phyloP scores from a whole-genome alignment of 108 stramenopile species.

The Schizochytrium sp. region DNA sequence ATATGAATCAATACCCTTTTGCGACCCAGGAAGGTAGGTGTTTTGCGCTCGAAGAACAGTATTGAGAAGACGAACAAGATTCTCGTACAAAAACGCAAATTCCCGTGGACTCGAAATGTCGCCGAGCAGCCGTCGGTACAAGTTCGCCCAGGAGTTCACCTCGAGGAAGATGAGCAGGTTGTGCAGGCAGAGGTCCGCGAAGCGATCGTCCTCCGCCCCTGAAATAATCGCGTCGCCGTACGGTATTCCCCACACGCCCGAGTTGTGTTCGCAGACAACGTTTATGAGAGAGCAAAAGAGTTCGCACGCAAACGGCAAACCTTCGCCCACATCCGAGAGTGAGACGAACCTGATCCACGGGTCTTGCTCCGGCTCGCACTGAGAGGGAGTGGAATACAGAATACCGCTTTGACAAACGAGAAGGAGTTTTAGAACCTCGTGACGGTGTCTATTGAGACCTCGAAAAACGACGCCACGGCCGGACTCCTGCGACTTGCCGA shows the following conservation, averaged over 20 bases:
- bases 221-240: slow-evolving; percentile 51
- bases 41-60: slow-evolving; percentile 69
- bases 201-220: slow-evolving; percentile 52
- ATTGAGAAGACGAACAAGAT: slow-evolving; percentile 70
- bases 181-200: slow-evolving; percentile 76
- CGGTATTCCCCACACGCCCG: slow-evolving; percentile 57
- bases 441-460: slow-evolving; percentile 72
- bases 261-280: slow-evolving; percentile 74
- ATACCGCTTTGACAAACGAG: slow-evolving; percentile 77
- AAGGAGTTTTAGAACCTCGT: slow-evolving; percentile 83
- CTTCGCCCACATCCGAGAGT: slow-evolving; percentile 57
- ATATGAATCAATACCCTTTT: slow-evolving; percentile 65
- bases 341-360: slow-evolving; percentile 77
- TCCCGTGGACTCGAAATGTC: slow-evolving; percentile 61
- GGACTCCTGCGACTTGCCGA: not conserved
- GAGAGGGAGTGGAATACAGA: slow-evolving; percentile 70
- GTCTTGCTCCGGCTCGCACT: slow-evolving; percentile 72
- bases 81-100: slow-evolving; percentile 68
- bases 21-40: slow-evolving; percentile 64
- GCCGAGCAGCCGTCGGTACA: slow-evolving; percentile 71
- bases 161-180: slow-evolving; percentile 72
- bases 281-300: slow-evolving; percentile 85
- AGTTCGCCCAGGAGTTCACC: slow-evolving; percentile 56
- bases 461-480: not conserved
- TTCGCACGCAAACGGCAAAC: slow-evolving; percentile 70